Base-by-base conservation (phyloP, 495 filamentous ascomycete genomes). In the Symbiotaphrina buchneri region DNA sequence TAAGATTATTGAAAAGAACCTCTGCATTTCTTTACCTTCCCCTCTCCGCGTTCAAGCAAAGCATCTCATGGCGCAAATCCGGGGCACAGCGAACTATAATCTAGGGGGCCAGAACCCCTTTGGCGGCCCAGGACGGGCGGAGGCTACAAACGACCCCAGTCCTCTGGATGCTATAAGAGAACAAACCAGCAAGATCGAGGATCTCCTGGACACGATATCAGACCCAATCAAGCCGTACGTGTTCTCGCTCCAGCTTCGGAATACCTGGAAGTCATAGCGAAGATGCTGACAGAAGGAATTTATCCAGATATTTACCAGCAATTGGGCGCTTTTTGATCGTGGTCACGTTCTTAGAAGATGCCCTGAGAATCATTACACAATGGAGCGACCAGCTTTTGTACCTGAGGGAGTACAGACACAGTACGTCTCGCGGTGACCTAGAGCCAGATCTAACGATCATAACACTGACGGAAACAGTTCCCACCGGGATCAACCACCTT, bases 171-270 rank as follows among this genome's bases (percentile, higher is more conserved):
- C 75, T 27, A 85, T 97, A 42, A 67, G 87, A 30, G 73, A 80
- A 53, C 82, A 95, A 51, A 95, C 87, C 19, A 91, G 74, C 67
- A 94, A 92, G 63, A 90, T 97, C 40, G 87, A 97, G 55, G 87
- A 97, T 48, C 61, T 78, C 54, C 52, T 97, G 48, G 87, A 97
- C 49, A 81, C 74, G 8, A 28, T 85, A 41, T 71, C 79, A 34
- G 87, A 91, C 40, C 87, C 90, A 10, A 56, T 95, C 39, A 95
- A 92, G 58, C 87, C 90, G 85, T 95, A 71, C 44, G 85, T 81
- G 27, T 18, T n/a, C 18, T 30, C 37, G 28, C 29, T 19, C 21
- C n/a, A n/a, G n/a, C n/a, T n/a, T n/a, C n/a, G n/a, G n/a, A n/a
- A n/a, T n/a, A n/a, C n/a, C n/a, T n/a, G n/a, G n/a, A n/a, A n/a